Evolutionary conservation across 163 green algal species (phyloP), one percentile per base, ranked within the genome.

Genomic region (Botryococcus braunii): DNA sequence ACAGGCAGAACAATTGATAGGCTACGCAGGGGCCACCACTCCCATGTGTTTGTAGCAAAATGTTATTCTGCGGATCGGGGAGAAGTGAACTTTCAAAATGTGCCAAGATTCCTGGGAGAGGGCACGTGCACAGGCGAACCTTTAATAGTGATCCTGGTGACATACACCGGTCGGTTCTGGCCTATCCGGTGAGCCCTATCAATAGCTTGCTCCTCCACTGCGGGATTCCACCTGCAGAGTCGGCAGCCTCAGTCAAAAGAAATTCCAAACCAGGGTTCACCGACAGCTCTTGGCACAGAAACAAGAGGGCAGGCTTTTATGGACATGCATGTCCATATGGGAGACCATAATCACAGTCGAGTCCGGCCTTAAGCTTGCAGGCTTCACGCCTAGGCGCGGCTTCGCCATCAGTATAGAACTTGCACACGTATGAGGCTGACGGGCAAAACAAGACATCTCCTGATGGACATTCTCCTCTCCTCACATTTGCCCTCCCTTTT

Each of bases 111-210:
- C 17, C 43, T 17, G 13, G 13, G 13, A 17, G 13, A 13, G 17
- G 43, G 43, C 43, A 17, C 17, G 56, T 32, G 25, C 21, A 5
- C 27, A 0, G 17, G 32, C 40, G 9, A 36, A 76, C 77, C 73
- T 32, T 81, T 77, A 5, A 94, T 80, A n/a, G 76, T 86, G 69
- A 95, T 82, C 46, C 88, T 76, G 3, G 77, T 86, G 13, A 93
- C 86, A 23, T 86, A 50, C 34, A 91, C 83, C 2, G 77, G 37
- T 1, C 71, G 69, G 1, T 68, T 83, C 76, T 93, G 86, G 0
- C 91, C 92, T 39, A 97, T 95, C 47, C 91, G 80, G 72, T 97
- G 92, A 7, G 86, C 85, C 0, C 92, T 68, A 80, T 97, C 92
- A 31, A 97, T 96, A 68, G 92, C 92, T 81, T 97, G 87, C 43